These are phyloP conservation scores for Mycosphaerella arachidis DNA, from an alignment of 2,329 filamentous ascomycete genomes.

Conservation along the genomic window DNA sequence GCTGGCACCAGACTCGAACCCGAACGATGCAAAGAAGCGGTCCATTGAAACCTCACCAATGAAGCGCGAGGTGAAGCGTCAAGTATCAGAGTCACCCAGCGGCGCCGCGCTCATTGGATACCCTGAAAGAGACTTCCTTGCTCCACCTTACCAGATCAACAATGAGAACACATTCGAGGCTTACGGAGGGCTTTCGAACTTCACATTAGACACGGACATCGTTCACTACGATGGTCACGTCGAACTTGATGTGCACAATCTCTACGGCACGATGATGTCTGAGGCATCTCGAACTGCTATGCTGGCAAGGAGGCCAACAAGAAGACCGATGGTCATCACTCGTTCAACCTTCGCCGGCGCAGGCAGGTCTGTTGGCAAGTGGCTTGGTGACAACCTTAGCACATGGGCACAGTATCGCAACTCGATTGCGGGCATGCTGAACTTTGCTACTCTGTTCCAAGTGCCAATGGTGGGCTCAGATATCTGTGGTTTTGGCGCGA, in stretches of 20 bases:
- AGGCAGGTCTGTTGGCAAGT: conserved; percentile 43
- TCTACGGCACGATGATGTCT: conserved; percentile 74
- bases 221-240: conserved; percentile 62
- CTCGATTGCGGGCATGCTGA: conserved; percentile 39
- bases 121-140: conserved; percentile 50
- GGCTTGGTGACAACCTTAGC: conserved; percentile 52
- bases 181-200: conserved; percentile 41
- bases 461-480: conserved; percentile 52
- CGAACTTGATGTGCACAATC: conserved; percentile 72
- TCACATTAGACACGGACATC: conserved; percentile 60
- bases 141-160: conserved; percentile 61
- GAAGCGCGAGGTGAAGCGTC: conserved; percentile 9
- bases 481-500: conserved; percentile 56
- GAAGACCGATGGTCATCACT: conserved; percentile 68
- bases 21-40: conserved; percentile 19
- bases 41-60: background rate
- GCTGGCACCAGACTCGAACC: conserved; percentile 36
- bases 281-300: conserved; percentile 60
- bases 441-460: conserved; percentile 44
- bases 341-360: conserved; percentile 49
- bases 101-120: conserved; percentile 15
- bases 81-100: conserved; percentile 9
- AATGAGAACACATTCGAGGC: conserved; percentile 43
- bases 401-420: conserved; percentile 42
- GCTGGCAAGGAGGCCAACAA: conserved; percentile 58